Evolutionary conservation across 768 basidiomycete species (phyloP), one percentile per base, ranked within the genome.

Genomic region (Hortiboletus flavorubellus): DNA sequence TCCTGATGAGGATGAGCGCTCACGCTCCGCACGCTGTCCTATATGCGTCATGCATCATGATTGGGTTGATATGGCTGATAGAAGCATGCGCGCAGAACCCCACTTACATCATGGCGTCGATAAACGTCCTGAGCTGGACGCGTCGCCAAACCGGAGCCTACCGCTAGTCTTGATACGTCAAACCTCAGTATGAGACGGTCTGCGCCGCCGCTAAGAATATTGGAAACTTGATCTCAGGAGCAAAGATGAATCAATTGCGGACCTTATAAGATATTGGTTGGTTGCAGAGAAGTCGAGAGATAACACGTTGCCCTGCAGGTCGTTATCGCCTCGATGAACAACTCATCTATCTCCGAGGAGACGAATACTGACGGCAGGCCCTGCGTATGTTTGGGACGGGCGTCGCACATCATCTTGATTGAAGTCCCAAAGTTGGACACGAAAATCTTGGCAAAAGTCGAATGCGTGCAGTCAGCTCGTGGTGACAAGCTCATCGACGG

Each of bases 21-120:
- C 41, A 91, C 72, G 16, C 74, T 79, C 43, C 89, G 81, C 53
- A 91, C 79, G 57, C 75, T 84, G 11, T 81, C 85, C 89, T 91
- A 59, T 64, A 66, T 46, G 38, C 33, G 41, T 59, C 26, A 31
- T 42, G 38, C 38, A 42, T 67, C 23, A 50, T 54, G 46, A 59
- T 56, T 57, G 50, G 51, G 56, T 38, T 49, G 52, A 54, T 52
- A 56, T 26, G 46, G 48, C 38, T 43, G 59, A 69, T 69, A 65
- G 64, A 60, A 56, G 60, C 47, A 46, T 34, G 38, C 16, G 14
- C 55, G 35, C 23, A 63, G 42, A 15, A 45, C 38, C 53, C 34
- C 39, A 54, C 67, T 64, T 58, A 69, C 66, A 54, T 68, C 63
- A 62, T 75, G 74, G 29, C 66, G 61, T 44, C 62, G 61, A 60